A percentile compares a stretch with the other conserved stretches of the same genome.
Evolutionary conservation across 2,329 filamentous ascomycete species (phyloP).

Genomic region (Annulohypoxylon truncatum): DNA sequence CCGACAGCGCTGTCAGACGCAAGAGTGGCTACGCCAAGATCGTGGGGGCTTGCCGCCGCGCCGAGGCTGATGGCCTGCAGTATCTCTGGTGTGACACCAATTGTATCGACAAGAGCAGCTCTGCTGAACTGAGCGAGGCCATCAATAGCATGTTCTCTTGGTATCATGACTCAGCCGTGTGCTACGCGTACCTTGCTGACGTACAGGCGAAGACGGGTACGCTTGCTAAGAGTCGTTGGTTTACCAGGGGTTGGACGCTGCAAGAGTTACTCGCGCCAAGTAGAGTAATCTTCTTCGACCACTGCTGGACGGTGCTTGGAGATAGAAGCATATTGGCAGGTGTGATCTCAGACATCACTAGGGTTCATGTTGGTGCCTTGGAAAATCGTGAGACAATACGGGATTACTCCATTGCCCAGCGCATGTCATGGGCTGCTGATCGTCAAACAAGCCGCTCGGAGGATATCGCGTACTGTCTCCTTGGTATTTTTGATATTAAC

Average conservation of each 20-base stretch:
- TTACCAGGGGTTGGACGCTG: conserved; percentile 47
- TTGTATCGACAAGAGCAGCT: conserved; percentile 53
- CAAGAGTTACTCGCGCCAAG: conserved; percentile 38
- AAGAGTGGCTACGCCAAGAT: conserved; percentile 52
- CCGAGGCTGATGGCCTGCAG: conserved; percentile 39
- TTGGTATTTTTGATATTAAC: conserved; percentile 58
- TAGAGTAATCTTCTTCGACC: conserved; percentile 43
- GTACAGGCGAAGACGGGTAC: conserved; percentile 24
- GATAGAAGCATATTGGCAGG: conserved; percentile 15
- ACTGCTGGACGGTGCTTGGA: conserved; percentile 30
- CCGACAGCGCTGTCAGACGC: conserved; percentile 37
- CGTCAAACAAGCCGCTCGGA: conserved; percentile 51
- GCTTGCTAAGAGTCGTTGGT: conserved; percentile 43
- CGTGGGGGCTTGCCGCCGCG: conserved; percentile 47
- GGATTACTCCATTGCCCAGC: conserved; percentile 49
- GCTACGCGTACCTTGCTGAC: conserved; percentile 52
- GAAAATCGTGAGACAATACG: conserved; percentile 32
- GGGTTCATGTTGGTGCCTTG: conserved; percentile 41
- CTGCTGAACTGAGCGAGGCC: conserved; percentile 52
- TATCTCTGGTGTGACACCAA: conserved; percentile 55
- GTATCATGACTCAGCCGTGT: conserved; percentile 48
- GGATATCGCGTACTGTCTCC: conserved; percentile 58
- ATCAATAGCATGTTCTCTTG: conserved; percentile 54
- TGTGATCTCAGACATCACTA: conserved; percentile 26
- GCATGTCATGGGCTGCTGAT: conserved; percentile 56